Base-by-base conservation (phyloP, 2,329 filamentous ascomycete genomes). In the Trichoderma pleuroti region DNA sequence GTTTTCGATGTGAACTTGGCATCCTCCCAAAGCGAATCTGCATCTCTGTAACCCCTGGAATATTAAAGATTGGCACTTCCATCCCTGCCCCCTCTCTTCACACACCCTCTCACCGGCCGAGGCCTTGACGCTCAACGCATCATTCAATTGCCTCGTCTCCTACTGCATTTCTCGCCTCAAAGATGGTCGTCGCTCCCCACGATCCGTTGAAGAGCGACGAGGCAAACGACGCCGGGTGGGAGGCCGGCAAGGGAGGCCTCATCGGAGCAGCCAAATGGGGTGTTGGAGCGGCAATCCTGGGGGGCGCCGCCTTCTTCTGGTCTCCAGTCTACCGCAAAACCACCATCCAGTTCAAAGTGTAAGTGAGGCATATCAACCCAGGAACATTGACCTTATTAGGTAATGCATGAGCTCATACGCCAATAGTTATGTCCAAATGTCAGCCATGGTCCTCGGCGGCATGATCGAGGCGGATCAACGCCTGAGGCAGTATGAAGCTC, bases 331-430 rank as follows among this genome's bases (percentile, higher is more conserved):
- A 94, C 78, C 86, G 91, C 26, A 87, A 90, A 2, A 81, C 92
- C 72, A 93, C 91, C 1, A 83, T 93, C 63, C 91, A 93, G 77
- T 93, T 93, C 81, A 93, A 93, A 82, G 89, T 92, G 91, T 93
- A 86, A n/a, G n/a, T n/a, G n/a, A n/a, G 76, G 65, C 10, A 34
- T 26, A 36, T 34, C 39, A 30, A 30, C n/a, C 18, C 39, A n/a
- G 16, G 2, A 34, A 30, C 16, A n/a, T 30, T 14, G n/a, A n/a
- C 21, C 39, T 12, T 8, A 36, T 9, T 60, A 26, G 14, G 16
- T 21, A 36, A 59, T 16, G 2, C 57, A 26, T 8, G 56, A 32
- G 39, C 67, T 49, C 30, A 66, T 39, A 52, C 11, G 26, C 11
- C 36, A 64, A 65, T 76, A 94, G 92, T 34, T 95, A 93, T 77